Base-by-base conservation (phyloP, 192 early-diverging fungal species). In the Thoreauomyces humboldtii region DNA sequence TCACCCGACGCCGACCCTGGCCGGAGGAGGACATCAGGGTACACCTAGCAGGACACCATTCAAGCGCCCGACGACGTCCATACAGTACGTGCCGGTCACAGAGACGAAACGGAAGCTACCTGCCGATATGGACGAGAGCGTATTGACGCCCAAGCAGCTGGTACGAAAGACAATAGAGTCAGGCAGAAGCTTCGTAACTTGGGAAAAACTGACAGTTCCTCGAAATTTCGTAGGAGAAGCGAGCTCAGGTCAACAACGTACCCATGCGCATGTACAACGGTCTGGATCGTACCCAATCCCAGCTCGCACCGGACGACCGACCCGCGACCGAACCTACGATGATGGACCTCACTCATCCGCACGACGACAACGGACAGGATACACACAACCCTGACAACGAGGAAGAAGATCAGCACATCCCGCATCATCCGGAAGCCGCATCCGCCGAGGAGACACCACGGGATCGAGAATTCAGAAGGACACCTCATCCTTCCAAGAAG, bases 261-360 rank as follows among this genome's bases (percentile, higher is more conserved):
- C 55, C 55, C 4, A n/a, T 57, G 2, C 34, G 38, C n/a, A 57
- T 57, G 55, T 57, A 37, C 35, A 57, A 57, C 27, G 55, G 4
- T 2, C 35, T 57, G 32, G 55, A 57, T 25, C 32, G 55, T 2
- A 37, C 34, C 3, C 55, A 57, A 19, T 57, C 55, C 19, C 34
- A 37, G 34, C 5, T 33, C 14, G 19, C 17, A 57, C 15, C 44
- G 19, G 19, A 12, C 38, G 11, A n/a, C 9, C 9, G 9, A 9
- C 38, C 38, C 11, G n/a, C 38, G n/a, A 12, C 38, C n/a, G 9
- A 12, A n/a, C 38, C 38, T 12, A 41, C 38, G 38, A 41, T 41
- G 38, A 12, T n/a, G 38, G n/a, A 41, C 9, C 11, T 24, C 44
- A 14, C 2, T 24, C 14, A 22, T 12, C 14, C 12, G 2, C 19